Evolutionary conservation across 2,329 filamentous ascomycete species (phyloP), one percentile per base, ranked within the genome.

Genomic region (Didymella arachidicola): DNA sequence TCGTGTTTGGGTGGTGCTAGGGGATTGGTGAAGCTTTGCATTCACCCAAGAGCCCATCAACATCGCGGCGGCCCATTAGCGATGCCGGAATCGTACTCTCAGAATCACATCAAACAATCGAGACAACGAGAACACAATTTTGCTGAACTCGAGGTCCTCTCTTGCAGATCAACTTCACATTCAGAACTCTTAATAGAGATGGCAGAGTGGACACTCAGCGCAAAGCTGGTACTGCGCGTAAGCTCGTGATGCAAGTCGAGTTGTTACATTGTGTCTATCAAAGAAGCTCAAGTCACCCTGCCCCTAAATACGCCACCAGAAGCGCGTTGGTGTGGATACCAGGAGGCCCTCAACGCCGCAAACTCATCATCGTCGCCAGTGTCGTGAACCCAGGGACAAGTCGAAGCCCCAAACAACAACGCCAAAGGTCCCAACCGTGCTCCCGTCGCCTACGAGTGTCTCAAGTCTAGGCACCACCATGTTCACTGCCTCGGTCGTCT

Each of bases 401-500:
- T 46, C 43, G 10, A 16, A 7, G 7, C 25, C 39, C 48, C 18
- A 34, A 22, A 27, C 8, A 26, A n/a, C 29, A 27, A 30, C 22
- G n/a, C 38, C 39, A 25, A 7, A 27, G 18, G 1, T 16, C 10
- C 2, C 7, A 50, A 25, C 8, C 6, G 12, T 14, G 18, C 4
- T 42, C n/a, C 27, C 5, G 16, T 36, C 14, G 11, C 22, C 10
- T 22, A 6, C 39, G 16, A 7, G 12, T 45, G 14, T 45, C 50
- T 45, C 41, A 53, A 53, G 50, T 30, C 22, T 22, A 32, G 11
- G 41, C 50, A 18, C 50, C 41, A 22, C 50, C 41, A 53, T 30
- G 50, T 30, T 18, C 41, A 34, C 16, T 34, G 3, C 25, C 32
- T 44, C 53, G 41, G 47, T 51, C 41, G 30, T 39, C 47, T 42